Conservation (phyloP, 1,284 basidiomycete genomes). For the Baeospora myosura region DNA sequence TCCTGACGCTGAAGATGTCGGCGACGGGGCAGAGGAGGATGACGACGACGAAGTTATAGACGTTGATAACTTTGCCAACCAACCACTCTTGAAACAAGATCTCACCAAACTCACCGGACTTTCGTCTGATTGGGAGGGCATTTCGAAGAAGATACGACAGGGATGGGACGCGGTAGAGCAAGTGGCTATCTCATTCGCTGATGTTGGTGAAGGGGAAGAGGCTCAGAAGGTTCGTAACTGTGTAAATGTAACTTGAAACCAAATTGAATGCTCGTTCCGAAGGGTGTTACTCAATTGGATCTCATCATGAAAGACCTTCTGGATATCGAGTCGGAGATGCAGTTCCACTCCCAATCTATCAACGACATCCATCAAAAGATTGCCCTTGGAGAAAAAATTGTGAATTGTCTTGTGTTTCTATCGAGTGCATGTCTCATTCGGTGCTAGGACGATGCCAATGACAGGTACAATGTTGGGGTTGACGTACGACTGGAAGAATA, state of each 20-base stretch:
- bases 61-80: constrained; percentile 49
- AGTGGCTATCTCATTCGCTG: constrained; percentile 55
- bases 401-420: constrained; percentile 25
- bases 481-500: constrained; percentile 40
- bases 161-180: constrained; percentile 44
- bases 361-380: constrained; percentile 50
- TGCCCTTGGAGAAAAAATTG: constrained; percentile 47
- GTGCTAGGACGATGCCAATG: constrained; percentile 39
- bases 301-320: constrained; percentile 56
- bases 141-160: constrained; percentile 39
- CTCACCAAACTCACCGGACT: constrained; percentile 47
- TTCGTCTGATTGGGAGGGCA: constrained; percentile 50
- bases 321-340: constrained; percentile 56
- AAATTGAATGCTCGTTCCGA: constrained; percentile 6
- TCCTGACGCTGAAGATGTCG: constrained; percentile 20
- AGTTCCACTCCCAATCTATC: constrained; percentile 45
- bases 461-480: constrained; percentile 39
- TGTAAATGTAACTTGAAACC: neutral
- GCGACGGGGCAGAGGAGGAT: constrained; percentile 23
- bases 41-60: constrained; percentile 46
- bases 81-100: constrained; percentile 49
- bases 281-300: constrained; percentile 59
- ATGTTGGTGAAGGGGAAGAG: constrained; percentile 49
- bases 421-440: constrained; percentile 4
- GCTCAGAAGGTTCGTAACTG: constrained; percentile 37